phyloP scores from a whole-genome alignment of 1,139 yeast species.

The Magnusiomyces starmeri region DNA sequence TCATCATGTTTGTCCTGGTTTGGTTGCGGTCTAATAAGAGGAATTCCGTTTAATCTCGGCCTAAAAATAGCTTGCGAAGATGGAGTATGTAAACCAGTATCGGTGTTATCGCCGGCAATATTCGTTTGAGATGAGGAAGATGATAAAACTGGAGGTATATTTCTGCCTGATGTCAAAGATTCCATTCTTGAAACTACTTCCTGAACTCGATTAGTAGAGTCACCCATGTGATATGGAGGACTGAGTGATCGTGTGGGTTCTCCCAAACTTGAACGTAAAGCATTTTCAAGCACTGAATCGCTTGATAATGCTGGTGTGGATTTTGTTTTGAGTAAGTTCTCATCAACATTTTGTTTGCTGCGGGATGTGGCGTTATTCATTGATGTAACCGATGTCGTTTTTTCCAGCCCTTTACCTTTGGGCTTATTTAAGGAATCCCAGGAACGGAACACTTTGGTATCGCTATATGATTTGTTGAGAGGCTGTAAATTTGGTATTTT shows the following conservation, averaged over 20 bases:
- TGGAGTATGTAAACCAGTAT: neutral
- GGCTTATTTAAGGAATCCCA: too few relatives aligned
- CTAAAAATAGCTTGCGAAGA: neutral
- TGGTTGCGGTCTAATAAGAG: neutral
- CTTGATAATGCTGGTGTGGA: too few relatives aligned
- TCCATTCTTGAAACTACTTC: slow-evolving; percentile 17
- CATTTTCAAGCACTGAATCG: neutral
- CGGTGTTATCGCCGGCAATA: neutral
- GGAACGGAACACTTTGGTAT: too few relatives aligned
- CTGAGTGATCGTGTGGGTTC: slow-evolving; percentile 10
- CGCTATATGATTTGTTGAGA: too few relatives aligned
- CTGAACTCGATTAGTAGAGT: slow-evolving; percentile 11
- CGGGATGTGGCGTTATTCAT: too few relatives aligned
- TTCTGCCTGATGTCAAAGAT: neutral
- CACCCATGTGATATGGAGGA: slow-evolving; percentile 16
- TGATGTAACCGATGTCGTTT: too few relatives aligned
- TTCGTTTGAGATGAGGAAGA: too few relatives aligned
- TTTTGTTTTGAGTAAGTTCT: too few relatives aligned
- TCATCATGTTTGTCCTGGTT: neutral
- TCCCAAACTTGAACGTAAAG: neutral
- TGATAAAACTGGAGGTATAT: too few relatives aligned
- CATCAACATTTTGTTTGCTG: too few relatives aligned
- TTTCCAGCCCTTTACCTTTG: too few relatives aligned
- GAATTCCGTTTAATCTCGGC: neutral
- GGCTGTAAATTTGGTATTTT: too few relatives aligned